Conservation (phyloP, 768 basidiomycete genomes). For the Pleurotus djamor region DNA sequence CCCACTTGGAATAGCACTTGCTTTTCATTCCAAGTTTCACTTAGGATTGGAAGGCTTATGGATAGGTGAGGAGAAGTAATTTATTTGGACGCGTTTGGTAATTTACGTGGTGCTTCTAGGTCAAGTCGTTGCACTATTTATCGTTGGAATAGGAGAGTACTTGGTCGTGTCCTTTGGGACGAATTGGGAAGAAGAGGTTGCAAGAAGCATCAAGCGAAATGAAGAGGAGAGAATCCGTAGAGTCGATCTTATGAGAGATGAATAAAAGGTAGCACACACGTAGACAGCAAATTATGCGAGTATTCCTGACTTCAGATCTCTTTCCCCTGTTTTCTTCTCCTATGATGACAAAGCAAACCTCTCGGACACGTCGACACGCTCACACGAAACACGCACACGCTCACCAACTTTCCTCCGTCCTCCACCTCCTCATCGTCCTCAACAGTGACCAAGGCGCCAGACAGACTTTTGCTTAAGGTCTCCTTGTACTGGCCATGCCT, state of each 20-base stretch:
- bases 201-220: conserved; percentile 50
- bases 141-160: conserved; percentile 71
- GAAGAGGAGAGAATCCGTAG: conserved; percentile 38
- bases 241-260: not conserved
- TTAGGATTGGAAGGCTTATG: conserved; percentile 71
- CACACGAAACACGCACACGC: not conserved
- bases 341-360: not conserved
- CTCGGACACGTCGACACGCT: conserved; percentile 6
- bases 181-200: conserved; percentile 64
- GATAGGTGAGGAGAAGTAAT: conserved; percentile 50
- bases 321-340: not conserved
- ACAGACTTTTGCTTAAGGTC: conserved; percentile 1
- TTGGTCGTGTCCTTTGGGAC: conserved; percentile 53
- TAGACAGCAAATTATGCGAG: no score
- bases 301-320: not conserved
- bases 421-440: not conserved
- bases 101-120: conserved; percentile 30
- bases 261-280: not conserved
- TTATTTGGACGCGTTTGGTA: conserved; percentile 24
- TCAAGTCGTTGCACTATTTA: conserved; percentile 71
- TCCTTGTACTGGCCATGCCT: conserved; percentile 52
- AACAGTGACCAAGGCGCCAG: not conserved
- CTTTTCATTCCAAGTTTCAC: conserved; percentile 47
- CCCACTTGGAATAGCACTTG: conserved; percentile 73
- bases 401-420: not conserved